These are phyloP conservation scores for Penicillium sp. DNA, from an alignment of 2,329 filamentous ascomycete species.

Conservation along the genomic window DNA sequence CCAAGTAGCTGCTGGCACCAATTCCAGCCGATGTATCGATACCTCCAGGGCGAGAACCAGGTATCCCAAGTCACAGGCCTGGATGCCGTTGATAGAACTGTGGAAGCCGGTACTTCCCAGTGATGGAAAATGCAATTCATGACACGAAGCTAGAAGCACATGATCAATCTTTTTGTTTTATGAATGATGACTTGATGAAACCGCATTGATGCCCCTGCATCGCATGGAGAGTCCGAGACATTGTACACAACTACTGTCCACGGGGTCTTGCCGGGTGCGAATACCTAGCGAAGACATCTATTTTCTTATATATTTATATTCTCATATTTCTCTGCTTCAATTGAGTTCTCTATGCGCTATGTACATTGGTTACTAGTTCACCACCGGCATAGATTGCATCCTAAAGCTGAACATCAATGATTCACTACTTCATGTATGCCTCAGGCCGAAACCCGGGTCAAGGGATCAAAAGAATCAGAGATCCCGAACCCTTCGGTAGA, in stretches of 20 bases:
- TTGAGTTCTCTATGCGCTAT: not conserved
- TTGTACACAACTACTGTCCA: not conserved
- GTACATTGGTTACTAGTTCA: not conserved
- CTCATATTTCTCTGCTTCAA: not conserved
- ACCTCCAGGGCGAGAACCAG: slow-evolving; percentile 29
- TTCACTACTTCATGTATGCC: not conserved
- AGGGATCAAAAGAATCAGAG: not conserved
- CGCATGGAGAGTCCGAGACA: not conserved
- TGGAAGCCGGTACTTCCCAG: slow-evolving; percentile 8
- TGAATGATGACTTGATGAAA: slow-evolving; percentile 20
- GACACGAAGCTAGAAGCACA: not conserved
- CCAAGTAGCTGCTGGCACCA: slow-evolving; percentile 45
- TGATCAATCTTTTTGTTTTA: slow-evolving; percentile 1
- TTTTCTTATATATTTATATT: not conserved
- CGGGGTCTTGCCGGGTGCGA: not conserved
- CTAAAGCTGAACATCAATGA: not conserved
- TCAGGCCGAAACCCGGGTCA: not conserved
- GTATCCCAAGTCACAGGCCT: slow-evolving; percentile 18
- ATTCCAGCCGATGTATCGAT: slow-evolving; percentile 36
- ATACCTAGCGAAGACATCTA: not conserved
- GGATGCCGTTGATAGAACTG: slow-evolving; percentile 20
- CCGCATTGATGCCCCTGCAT: slow-evolving; percentile 2
- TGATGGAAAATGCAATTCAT: not conserved
- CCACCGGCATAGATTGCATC: no score
- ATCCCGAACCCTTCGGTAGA: slow-evolving; percentile 16